Base-by-base conservation (phyloP, 148 eudicot genomes). In the Heliosperma pusillum region DNA sequence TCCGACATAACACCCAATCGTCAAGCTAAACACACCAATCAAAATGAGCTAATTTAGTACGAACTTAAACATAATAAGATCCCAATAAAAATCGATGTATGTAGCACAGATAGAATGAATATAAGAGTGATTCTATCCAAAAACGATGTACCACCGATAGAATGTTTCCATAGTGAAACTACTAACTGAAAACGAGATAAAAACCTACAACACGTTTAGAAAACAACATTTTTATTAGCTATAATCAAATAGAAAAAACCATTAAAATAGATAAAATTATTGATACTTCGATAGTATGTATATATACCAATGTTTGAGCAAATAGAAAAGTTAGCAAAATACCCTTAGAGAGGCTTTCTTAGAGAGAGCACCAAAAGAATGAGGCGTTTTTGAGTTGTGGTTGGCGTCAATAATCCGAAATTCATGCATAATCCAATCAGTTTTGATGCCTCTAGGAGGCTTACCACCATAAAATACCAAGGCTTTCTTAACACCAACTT, bases 381-480 rank as follows among this genome's bases (percentile, higher is more conserved):
- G 80, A 78, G 87, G 78, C 52, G 76, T 29, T n/a, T 84, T 80
- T 4, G 66, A 81, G 74, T 33, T 56, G 72, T 74, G 76, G 53
- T 78, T 75, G 8, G 30, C 21, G 12, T 82, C 81, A 11, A 82
- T 64, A 11, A 87, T 65, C 8, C 90, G 85, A 66, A 79, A 87
- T 36, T 87, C 90, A 22, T 87, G 88, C 90, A 87, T 85, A 52
- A 85, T 87, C 90, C 90, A 87, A 75, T 85, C 87, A 0, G 87
- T 87, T 61, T 87, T 87, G 58, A 87, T 70, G 0, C 89, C 89
- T 70, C 86, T 84, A 3, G 89, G 87, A 21, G 89, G 89, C 21
- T 87, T 87, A 16, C 89, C 89, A 42, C 87, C 86, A 66, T 87
- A 87, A 21, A 87, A 87, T 15, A 87, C 89, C 16, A 87, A 69